Evolutionary conservation across 164 flowering plant species (phyloP), one percentile per base, ranked within the genome.

Genomic region (Berberis thunbergii): DNA sequence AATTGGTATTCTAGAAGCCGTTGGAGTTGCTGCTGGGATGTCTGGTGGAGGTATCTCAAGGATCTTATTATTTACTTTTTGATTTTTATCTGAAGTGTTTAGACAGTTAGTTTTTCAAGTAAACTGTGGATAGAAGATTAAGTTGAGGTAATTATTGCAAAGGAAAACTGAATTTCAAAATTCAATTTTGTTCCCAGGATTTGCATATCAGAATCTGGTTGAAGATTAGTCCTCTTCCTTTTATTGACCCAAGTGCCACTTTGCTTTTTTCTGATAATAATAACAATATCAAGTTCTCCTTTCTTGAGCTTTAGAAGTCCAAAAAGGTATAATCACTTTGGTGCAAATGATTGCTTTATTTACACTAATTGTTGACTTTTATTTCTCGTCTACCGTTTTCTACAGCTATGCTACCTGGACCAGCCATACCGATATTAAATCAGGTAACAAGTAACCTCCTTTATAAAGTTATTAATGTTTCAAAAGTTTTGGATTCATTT

Each of bases 341-440:
- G 26, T 12, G 41, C 3, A 1, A 11, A 44, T 7, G 6, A 9
- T 10, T 10, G 8, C 45, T 55, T 59, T n/a, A 26, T 12, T 58
- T 46, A 39, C 41, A 13, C 56, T 61, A 42, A 57, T 46, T 8
- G 42, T 49, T 43, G 45, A 6, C 48, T 61, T 54, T 1, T 49
- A 2, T 59, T 62, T 59, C 40, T 67, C 38, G 46, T 41, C 26
- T 48, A 7, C 12, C 39, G 6, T 67, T 79, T 68, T 26, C 26
- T 68, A 64, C 89, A 91, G 97, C 94, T 38, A 84, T 84, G 91
- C 96, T 88, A 76, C 97, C 97, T 39, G 97, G 94, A 74, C 97
- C 97, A 44, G 81, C 88, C 57, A 87, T 88, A 69, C 97, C 97
- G 1, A 80, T 91, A 77, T 62, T 91, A 68, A 84, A 64, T 75